phyloP scores from a whole-genome alignment of 1,284 basidiomycete species.

The Sporisorium graminicola region DNA sequence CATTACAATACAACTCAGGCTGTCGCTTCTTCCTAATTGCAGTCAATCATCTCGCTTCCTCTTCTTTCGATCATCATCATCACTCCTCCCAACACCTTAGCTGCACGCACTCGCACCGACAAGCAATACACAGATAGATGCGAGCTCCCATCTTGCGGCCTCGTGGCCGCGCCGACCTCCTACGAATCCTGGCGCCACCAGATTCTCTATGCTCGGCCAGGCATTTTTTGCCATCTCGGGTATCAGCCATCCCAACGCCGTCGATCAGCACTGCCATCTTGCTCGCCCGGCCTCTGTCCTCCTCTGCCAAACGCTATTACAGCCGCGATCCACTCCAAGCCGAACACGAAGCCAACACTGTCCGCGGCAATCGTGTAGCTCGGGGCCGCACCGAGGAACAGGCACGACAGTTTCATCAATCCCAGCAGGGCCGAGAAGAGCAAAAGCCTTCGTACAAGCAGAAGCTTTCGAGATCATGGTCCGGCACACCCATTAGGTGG shows the following conservation, averaged over 20 bases:
- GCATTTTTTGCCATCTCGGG: constrained; percentile 2
- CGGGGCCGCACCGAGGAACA: constrained; percentile 34
- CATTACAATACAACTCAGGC: too few relatives aligned
- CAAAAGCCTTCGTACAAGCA: constrained; percentile 24
- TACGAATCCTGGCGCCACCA: constrained; percentile 10
- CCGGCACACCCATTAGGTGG: constrained; percentile 90
- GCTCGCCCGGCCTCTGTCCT: background rate
- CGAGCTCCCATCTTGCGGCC: constrained; percentile 26
- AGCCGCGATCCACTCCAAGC: constrained; percentile 60
- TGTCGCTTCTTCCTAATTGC: background rate
- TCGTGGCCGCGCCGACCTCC: constrained; percentile 18
- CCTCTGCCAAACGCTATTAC: constrained; percentile 32
- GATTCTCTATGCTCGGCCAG: background rate
- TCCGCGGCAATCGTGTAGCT: constrained; percentile 59
- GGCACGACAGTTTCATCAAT: constrained; percentile 16
- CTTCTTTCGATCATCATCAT: background rate
- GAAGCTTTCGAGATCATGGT: constrained; percentile 79
- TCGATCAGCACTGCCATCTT: background rate
- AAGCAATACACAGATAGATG: constrained; percentile 9
- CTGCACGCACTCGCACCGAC: background rate
- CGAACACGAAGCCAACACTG: constrained; percentile 61
- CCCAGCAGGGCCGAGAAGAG: constrained; percentile 9
- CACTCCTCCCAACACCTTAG: background rate
- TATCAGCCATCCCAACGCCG: background rate
- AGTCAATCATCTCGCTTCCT: background rate